A percentile compares a stretch with the other conserved stretches of the same genome.
Evolutionary conservation across 805 yeast genomes (phyloP).

Genomic region (Komagataella pseudopastoris): DNA sequence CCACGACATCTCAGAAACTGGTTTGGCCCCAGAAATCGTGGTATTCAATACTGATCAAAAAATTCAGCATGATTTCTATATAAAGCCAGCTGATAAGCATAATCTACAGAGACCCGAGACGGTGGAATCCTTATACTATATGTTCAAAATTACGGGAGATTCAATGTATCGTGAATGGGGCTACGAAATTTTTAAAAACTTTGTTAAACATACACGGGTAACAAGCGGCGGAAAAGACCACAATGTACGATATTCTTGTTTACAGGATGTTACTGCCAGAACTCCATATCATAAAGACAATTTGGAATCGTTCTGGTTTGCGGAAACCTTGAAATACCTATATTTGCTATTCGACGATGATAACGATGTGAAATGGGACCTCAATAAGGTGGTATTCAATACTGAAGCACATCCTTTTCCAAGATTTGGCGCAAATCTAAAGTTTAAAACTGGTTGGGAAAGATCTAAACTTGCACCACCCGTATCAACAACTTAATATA

Average conservation of each 20-base stretch:
- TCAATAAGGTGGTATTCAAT: slow-evolving; percentile 64
- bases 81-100: slow-evolving; percentile 65
- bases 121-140: slow-evolving; percentile 72
- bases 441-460: slow-evolving; percentile 51
- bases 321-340: slow-evolving; percentile 82
- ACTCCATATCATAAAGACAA: slow-evolving; percentile 51
- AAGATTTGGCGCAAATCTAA: slow-evolving; percentile 35
- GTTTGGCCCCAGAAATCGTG: slow-evolving; percentile 81
- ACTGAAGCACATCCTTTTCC: slow-evolving; percentile 95
- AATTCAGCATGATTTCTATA: slow-evolving; percentile 39
- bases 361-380: slow-evolving; percentile 45
- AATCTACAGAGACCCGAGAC: slow-evolving; percentile 91
- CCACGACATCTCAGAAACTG: slow-evolving; percentile 52
- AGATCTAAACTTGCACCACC: slow-evolving; percentile 12
- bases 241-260: slow-evolving; percentile 38
- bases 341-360: slow-evolving; percentile 63
- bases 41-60: slow-evolving; percentile 53
- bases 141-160: slow-evolving; percentile 72
- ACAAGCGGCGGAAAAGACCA: slow-evolving; percentile 31
- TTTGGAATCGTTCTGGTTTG: slow-evolving; percentile 88
- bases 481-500: neutral
- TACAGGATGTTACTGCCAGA: slow-evolving; percentile 47
- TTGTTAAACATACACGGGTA: slow-evolving; percentile 44
- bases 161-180: slow-evolving; percentile 82
- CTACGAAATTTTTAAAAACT: slow-evolving; percentile 67